Conservation (phyloP, 306 rosid genomes). For the Benincasa hispida region DNA sequence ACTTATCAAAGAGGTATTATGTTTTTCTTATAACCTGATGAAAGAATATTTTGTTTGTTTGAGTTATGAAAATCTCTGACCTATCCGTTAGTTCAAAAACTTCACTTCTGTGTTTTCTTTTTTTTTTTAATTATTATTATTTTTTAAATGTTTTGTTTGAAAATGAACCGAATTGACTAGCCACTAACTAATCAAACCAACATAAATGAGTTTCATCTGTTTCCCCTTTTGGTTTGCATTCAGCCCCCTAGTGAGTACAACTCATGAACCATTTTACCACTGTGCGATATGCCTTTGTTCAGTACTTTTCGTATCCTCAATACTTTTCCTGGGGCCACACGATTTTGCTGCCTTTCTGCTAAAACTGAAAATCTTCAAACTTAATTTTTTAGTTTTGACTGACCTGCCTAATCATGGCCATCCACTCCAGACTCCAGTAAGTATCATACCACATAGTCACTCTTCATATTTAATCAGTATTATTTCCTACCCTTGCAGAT, state of each 20-base stretch:
- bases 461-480: slow-evolving; percentile 41
- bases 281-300: slow-evolving; percentile 8
- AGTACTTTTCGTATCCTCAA: background rate
- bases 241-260: background rate
- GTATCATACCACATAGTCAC: slow-evolving; percentile 17
- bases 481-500: slow-evolving; percentile 65
- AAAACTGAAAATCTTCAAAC: slow-evolving; percentile 23
- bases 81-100: background rate
- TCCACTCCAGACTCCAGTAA: slow-evolving; percentile 19
- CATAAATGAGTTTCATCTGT: background rate
- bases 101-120: background rate
- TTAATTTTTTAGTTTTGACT: slow-evolving; percentile 20
- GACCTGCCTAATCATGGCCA: slow-evolving; percentile 25
- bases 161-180: background rate
- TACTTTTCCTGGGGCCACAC: background rate
- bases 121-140: too few species aligned
- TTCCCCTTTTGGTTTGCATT: background rate
- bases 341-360: slow-evolving; percentile 1
- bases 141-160: background rate
- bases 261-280: slow-evolving; percentile 5
- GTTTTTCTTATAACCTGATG: background rate
- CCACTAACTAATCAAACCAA: background rate
- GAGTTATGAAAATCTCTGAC: background rate
- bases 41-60: background rate
- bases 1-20: slow-evolving; percentile 65